Base-by-base conservation (phyloP, 1,284 basidiomycete species). In the Trichosporon coremiiforme region DNA sequence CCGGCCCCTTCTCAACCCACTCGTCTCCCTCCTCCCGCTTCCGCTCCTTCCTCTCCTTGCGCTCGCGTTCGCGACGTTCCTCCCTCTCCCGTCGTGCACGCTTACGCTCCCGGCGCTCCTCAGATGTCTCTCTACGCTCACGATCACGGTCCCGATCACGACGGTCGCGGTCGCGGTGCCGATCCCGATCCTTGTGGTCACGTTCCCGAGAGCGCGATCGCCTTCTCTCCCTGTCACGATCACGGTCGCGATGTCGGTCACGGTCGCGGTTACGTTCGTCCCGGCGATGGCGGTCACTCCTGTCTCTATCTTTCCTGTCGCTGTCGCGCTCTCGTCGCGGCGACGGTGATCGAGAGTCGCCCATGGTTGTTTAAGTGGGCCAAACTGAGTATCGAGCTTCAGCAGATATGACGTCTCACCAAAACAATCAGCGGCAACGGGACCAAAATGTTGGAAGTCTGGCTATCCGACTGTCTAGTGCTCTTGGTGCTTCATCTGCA, bases 1-100 rank as follows among this genome's bases (percentile, higher is more conserved):
- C 41, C 60, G 75, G 67, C 70, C 76, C 69, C 67, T 72, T 17
- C 69, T 73, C 20, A 63, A 69, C 9, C 66, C 70, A 60, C 71
- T n/a, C 20, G 15, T 38, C 31, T 57, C 62, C 20, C 65, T 70
- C 86, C 88, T 8, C 83, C 84, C 64, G 63, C 36, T 65, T 31
- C 47, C 65, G 47, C 65, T 35, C 60, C 60, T 62, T 68, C 75
- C 6, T 88, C 87, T 35, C 87, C 84, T n/a, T 93, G 84, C 95
- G 97, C 96, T 95, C 94, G 96, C 45, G 93, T 74, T 95, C 93
- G 20, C 94, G 87, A 76, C 89, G 87, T 25, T 62, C 65, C 60
- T 68, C 66, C 22, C 25, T 25, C 64, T 69, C 75, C 15, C 73
- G 71, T 35, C 67, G 66, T n/a, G 65, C 57, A 13, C 74, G 68